phyloP scores from a whole-genome alignment of 1,284 basidiomycete species.

The Trichosporon faecale region DNA sequence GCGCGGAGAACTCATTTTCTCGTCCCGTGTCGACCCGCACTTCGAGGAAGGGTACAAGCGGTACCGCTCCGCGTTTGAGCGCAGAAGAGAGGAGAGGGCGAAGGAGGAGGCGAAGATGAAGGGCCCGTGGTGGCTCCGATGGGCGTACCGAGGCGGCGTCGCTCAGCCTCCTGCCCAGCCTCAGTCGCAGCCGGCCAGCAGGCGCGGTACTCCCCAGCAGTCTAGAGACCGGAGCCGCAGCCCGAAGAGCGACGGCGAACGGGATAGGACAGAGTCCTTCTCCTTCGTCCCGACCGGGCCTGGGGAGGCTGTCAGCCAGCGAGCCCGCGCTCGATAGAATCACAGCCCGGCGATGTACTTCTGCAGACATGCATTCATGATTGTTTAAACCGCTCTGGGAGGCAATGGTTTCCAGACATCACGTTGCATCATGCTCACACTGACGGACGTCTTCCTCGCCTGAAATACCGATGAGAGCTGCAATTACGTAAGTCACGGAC shows the following conservation, averaged over 20 bases:
- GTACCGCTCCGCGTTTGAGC: constrained; percentile 86
- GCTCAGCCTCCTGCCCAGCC: not conserved
- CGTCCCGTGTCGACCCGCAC: constrained; percentile 71
- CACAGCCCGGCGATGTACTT: not conserved
- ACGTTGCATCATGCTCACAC: not conserved
- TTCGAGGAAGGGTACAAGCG: constrained; percentile 92
- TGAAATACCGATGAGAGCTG: not conserved
- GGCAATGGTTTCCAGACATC: too few species aligned
- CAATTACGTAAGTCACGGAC: not conserved
- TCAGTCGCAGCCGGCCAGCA: not conserved
- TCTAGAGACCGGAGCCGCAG: not conserved
- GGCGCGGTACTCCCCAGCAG: not conserved
- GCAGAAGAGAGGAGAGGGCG: constrained; percentile 64
- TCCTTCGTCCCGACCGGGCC: constrained; percentile 18
- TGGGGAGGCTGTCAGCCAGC: constrained; percentile 17
- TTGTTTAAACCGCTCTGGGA: not conserved
- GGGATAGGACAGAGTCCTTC: constrained; percentile 23
- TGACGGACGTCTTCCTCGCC: not conserved
- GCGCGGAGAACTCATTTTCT: constrained; percentile 94
- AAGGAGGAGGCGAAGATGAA: constrained; percentile 34
- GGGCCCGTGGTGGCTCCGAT: constrained; percentile 25
- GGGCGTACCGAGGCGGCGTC: not conserved
- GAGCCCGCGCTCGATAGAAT: not conserved
- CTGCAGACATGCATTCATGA: not conserved
- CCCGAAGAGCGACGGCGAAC: not conserved